phyloP scores from a whole-genome alignment of 441 rosid species.

The Capsella rubella region DNA sequence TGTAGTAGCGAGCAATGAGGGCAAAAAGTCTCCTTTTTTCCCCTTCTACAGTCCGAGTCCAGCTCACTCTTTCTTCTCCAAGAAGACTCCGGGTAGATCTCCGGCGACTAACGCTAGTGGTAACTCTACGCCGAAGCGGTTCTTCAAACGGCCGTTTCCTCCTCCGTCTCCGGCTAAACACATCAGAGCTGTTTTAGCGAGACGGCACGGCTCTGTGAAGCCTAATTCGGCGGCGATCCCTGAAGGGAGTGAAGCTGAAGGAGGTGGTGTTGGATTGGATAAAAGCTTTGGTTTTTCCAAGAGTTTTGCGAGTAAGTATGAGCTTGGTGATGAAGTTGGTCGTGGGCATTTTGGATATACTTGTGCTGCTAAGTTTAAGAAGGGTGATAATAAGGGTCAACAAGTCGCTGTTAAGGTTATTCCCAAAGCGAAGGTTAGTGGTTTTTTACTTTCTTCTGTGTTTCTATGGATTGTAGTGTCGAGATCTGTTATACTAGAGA shows the following conservation, averaged over 20 bases:
- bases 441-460: not conserved
- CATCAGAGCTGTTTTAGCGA: conserved; percentile 73
- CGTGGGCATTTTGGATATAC: conserved; percentile 95
- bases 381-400: conserved; percentile 86
- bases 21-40: conserved; percentile 84
- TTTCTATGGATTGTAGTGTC: not conserved
- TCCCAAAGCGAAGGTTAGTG: conserved; percentile 78
- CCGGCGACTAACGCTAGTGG: conserved; percentile 68
- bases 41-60: conserved; percentile 95
- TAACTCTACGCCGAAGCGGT: conserved; percentile 79
- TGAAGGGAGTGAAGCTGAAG: conserved; percentile 71
- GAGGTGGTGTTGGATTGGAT: conserved; percentile 59
- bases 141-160: conserved; percentile 82
- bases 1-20: conserved; percentile 43
- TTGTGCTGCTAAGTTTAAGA: conserved; percentile 84
- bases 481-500: conserved; percentile 40
- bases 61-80: conserved; percentile 86
- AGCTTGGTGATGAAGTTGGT: conserved; percentile 87
- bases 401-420: conserved; percentile 93
- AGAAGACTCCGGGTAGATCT: conserved; percentile 92
- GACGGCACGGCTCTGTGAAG: conserved; percentile 88
- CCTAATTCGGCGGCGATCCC: conserved; percentile 78
- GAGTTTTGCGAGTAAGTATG: conserved; percentile 79
- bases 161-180: conserved; percentile 97
- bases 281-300: conserved; percentile 89